Evolutionary conservation across 2,329 filamentous ascomycete species (phyloP).

Genomic region (Samsoniella hepiali): DNA sequence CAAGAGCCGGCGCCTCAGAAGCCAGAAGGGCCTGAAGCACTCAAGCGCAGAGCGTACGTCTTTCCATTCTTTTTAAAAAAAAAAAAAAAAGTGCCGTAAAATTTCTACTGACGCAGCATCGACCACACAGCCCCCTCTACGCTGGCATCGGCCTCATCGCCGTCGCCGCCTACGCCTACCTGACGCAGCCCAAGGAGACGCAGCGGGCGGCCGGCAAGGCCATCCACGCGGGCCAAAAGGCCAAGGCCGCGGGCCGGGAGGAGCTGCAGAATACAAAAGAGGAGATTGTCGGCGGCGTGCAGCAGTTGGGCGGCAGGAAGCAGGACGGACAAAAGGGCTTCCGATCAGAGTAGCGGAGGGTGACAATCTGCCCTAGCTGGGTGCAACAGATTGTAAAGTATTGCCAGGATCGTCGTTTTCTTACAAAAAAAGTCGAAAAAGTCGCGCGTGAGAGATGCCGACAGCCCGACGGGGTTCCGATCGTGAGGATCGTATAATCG

Average conservation of each 20-base stretch:
- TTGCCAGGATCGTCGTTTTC: too few relatives aligned
- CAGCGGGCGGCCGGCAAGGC: constrained; percentile 6
- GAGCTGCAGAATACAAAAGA: constrained; percentile 11
- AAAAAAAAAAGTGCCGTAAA: not conserved
- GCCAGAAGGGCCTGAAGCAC: constrained; percentile 29
- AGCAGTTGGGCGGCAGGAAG: constrained; percentile 14
- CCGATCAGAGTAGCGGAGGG: constrained; percentile 9
- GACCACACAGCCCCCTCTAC: constrained; percentile 28
- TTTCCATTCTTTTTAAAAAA: not conserved
- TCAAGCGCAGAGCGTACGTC: constrained; percentile 33
- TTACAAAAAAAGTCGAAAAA: too few relatives aligned
- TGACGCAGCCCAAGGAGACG: constrained; percentile 22
- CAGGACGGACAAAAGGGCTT: constrained; percentile 1
- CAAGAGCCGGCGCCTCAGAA: constrained; percentile 29
- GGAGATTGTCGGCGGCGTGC: constrained; percentile 3
- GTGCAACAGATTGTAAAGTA: too few relatives aligned
- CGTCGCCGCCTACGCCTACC: constrained; percentile 28
- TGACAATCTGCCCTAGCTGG: too few relatives aligned
- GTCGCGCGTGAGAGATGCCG: not conserved
- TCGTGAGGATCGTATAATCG: not conserved
- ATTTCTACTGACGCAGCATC: not conserved
- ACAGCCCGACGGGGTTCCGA: not conserved
- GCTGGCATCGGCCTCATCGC: constrained; percentile 28
- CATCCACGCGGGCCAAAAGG: not conserved
- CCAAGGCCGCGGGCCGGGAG: not conserved